phyloP scores from a whole-genome alignment of 768 basidiomycete species.

The Boletus pseudo-olivaceus region DNA sequence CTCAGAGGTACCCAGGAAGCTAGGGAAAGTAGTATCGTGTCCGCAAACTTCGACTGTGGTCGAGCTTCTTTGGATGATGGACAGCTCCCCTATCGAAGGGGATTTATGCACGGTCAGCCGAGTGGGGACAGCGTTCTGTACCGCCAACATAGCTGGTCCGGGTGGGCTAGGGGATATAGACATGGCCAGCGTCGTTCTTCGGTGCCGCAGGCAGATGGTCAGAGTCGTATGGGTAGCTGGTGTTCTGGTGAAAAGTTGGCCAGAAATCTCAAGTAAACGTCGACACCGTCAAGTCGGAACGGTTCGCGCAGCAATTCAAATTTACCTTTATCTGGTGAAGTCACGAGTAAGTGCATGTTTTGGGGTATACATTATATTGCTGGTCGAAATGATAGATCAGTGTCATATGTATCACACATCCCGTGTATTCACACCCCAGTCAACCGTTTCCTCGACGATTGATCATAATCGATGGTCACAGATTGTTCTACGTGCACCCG shows the following conservation, averaged over 20 bases:
- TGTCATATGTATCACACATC: conserved; percentile 4
- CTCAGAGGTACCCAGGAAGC: conserved; percentile 51
- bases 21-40: conserved; percentile 42
- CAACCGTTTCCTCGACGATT: conserved; percentile 18
- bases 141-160: neutral
- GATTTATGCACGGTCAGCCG: conserved; percentile 1
- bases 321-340: conserved; percentile 2
- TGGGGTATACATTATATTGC: conserved; percentile 1
- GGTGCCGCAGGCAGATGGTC: neutral
- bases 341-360: neutral
- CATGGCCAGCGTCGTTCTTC: conserved; percentile 1
- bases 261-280: neutral
- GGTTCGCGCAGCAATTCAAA: conserved; percentile 2
- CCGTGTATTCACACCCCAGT: neutral
- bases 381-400: conserved; percentile 4
- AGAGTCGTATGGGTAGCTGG: neutral
- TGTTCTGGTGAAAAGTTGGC: neutral
- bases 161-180: conserved; percentile 3
- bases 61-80: conserved; percentile 42
- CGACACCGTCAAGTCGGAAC: neutral
- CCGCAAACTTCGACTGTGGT: conserved; percentile 69
- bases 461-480: conserved; percentile 27
- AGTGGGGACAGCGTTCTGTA: neutral
- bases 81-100: conserved; percentile 22
- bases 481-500: conserved; percentile 30